A percentile compares a stretch with the other conserved stretches of the same genome.
Conservation (phyloP, 495 filamentous ascomycete species). For the Xylaria cubensis region DNA sequence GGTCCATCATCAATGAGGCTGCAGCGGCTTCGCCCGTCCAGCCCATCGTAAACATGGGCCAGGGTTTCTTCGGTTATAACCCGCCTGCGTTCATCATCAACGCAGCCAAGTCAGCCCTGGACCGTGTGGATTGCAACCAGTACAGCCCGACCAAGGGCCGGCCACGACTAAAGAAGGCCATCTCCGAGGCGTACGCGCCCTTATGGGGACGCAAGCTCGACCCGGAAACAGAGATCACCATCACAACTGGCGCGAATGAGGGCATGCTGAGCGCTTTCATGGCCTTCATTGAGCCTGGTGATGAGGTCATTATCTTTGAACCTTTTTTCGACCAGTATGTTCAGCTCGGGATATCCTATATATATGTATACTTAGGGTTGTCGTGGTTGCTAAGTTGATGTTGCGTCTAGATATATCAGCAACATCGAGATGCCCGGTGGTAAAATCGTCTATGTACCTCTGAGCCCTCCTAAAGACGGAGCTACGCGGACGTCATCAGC, state of each 20-base stretch:
- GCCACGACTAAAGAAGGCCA: constrained; percentile 86
- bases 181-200: constrained; percentile 87
- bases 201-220: constrained; percentile 81
- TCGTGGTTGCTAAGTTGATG: constrained; percentile 9
- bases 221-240: constrained; percentile 88
- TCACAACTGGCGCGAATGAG: constrained; percentile 97
- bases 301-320: constrained; percentile 98
- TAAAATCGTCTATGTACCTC: constrained; percentile 88
- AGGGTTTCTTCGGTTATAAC: constrained; percentile 99
- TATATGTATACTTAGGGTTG: not conserved
- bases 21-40: constrained; percentile 80
- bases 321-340: constrained; percentile 96
- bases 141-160: constrained; percentile 96
- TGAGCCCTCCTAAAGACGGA: constrained; percentile 89
- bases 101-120: constrained; percentile 86
- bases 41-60: constrained; percentile 94
- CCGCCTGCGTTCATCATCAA: constrained; percentile 90
- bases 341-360: not conserved
- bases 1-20: constrained; percentile 96
- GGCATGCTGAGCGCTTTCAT: constrained; percentile 98
- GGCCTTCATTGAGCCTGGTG: constrained; percentile 91
- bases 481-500: constrained; percentile 79
- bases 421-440: constrained; percentile 99
- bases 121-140: constrained; percentile 97
- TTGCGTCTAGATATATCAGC: constrained; percentile 74